A percentile compares a stretch with the other conserved stretches of the same genome.
phyloP scores from a whole-genome alignment of 345 rosid genomes.

The Dimocarpus longan region DNA sequence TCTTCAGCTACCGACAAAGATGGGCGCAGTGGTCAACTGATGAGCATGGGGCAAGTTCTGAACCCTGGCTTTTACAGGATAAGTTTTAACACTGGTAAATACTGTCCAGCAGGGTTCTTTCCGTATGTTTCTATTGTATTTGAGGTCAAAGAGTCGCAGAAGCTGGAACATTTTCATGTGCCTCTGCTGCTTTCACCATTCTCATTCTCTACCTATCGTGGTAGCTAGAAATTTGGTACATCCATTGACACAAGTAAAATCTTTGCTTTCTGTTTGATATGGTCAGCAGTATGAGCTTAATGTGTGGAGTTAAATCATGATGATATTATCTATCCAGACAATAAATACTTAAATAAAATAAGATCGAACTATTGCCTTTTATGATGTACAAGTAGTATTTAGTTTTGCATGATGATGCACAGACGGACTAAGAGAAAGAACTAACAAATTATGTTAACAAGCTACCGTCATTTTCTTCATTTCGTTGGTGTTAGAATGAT shows the following conservation, averaged over 20 bases:
- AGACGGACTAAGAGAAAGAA: not conserved
- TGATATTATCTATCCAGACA: not conserved
- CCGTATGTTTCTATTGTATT: conserved; percentile 80
- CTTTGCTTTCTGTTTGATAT: not conserved
- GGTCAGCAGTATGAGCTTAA: not conserved
- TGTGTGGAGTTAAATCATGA: not conserved
- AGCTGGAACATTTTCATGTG: conserved; percentile 82
- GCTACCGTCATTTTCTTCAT: not conserved
- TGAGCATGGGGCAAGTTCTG: conserved; percentile 61
- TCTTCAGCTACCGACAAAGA: conserved; percentile 73
- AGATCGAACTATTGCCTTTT: not conserved
- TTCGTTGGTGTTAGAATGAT: not conserved
- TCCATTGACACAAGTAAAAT: not conserved
- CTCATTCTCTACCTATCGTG: conserved; percentile 85
- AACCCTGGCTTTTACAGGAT: conserved; percentile 80
- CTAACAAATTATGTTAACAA: not conserved
- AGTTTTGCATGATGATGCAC: not conserved
- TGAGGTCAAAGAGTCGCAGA: conserved; percentile 70
- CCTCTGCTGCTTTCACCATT: conserved; percentile 87
- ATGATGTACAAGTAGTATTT: not conserved
- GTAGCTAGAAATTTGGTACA: conserved; percentile 54
- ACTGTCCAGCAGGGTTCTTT: conserved; percentile 73
- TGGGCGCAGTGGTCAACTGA: conserved; percentile 82
- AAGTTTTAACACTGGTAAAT: conserved; percentile 81
- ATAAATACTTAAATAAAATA: not conserved